Evolutionary conservation across 805 yeast species (phyloP), one percentile per base, ranked within the genome.

Genomic region (Schizosaccharomyces cryophilus): DNA sequence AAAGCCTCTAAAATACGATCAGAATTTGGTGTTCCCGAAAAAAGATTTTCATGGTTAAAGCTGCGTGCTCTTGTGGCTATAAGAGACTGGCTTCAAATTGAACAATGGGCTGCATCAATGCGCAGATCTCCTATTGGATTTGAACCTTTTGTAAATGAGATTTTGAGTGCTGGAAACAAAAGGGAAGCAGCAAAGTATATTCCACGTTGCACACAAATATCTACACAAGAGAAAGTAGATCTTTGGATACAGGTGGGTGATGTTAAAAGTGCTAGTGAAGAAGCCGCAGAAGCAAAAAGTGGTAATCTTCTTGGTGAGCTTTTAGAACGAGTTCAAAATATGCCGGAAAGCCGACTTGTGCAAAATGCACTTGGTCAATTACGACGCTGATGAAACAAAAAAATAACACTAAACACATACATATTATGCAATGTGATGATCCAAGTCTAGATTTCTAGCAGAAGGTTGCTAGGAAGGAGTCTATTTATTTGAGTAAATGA

Each of bases 81-180:
- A 1, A 74, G 78, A 5, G 78, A 79, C 54, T 83, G 80, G 72
- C 81, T 78, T 21, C 80, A 78, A 47, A 68, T 86, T 38, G 76
- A 75, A 64, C 77, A 78, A 38, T 77, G 81, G 66, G 78, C 82
- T 0, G 73, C 72, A 2, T 67, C 70, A 1, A 47, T 70, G 9
- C 74, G 73, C 56, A 82, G 79, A 63, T 80, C 93, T 0, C 84
- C 86, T 0, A 84, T 87, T 54, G 88, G 90, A 0, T 83, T 82
- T 63, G 76, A 75, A 63, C 81, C 84, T 0, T 81, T 87, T 64
- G 84, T 75, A 61, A 73, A 76, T 17, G 77, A 79, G 47, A 76
- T 83, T 47, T 66, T 78, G 51, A 74, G 74, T 61, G 73, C 77
- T 3, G 85, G 81, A 0, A 82, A 83, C 40, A 71, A 74, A 47